Evolutionary conservation across 2,329 filamentous ascomycete species (phyloP), one percentile per base, ranked within the genome.

Genomic region (Aureobasidium leucospermi): DNA sequence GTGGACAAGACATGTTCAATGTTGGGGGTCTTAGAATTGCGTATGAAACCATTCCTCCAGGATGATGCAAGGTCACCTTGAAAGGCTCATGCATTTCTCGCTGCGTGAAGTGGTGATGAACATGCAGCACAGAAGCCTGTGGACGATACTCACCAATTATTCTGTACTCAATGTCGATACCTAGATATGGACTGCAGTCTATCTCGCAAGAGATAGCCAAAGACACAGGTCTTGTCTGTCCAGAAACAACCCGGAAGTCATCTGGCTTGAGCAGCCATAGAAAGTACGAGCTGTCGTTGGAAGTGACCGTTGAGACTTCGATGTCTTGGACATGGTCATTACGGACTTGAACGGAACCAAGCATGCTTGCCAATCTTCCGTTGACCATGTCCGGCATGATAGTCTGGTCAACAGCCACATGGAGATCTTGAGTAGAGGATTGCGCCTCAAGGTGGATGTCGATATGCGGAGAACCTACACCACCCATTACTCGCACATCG

Each of bases 401-500:
- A 10, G 79, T 68, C 31, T 70, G 69, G 4, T 66, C 62, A n/a
- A 64, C 59, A 32, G 72, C 66, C 11, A 74, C 60, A 19, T 66
- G 66, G 31, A 78, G 60, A 10, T 60, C 57, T 15, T 64, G 65
- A 36, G 64, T 60, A 6, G 68, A 65, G 34, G 69, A 45, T 56
- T 70, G 63, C 19, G 70, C 68, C 52, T 71, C 67, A 32, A 81
- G 59, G 2, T 67, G 67, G 32, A 81, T 69, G 23, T 75, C 71
- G 15, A 83, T 70, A 3, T 64, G 73, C 7, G 80, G 79, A 28
- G 74, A 69, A n/a, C 72, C 74, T 34, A 77, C 70, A 5, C 78
- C 81, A 41, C 81, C 81, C 67, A 82, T 78, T 6, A 78, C 76
- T 60, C 82, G 74, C n/a, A 84, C 78, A 70, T 85, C 82, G 63